A percentile compares a stretch with the other conserved stretches of the same genome.
Conservation (phyloP, 345 rosid genomes). For the Pugionium cornutum region DNA sequence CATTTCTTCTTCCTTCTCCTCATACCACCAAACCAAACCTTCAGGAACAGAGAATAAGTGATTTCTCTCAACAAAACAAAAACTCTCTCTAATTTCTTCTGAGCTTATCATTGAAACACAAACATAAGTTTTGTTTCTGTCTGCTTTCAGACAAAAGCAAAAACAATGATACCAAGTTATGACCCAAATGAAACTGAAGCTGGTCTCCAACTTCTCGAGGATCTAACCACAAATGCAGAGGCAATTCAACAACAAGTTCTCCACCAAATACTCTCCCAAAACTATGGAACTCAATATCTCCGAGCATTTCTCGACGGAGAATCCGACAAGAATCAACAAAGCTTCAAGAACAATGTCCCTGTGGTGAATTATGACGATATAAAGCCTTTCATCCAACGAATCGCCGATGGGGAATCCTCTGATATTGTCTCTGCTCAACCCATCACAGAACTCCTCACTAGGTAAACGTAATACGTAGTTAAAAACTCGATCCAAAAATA, state of each 20-base stretch:
- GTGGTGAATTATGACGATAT: conserved; percentile 83
- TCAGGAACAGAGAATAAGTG: conserved; percentile 31
- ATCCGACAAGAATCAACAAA: conserved; percentile 45
- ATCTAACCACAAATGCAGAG: conserved; percentile 64
- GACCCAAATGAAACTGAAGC: conserved; percentile 76
- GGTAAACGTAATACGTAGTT: conserved; percentile 42
- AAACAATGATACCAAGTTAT: conserved; percentile 60
- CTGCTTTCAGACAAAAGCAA: conserved; percentile 30
- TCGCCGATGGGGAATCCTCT: conserved; percentile 72
- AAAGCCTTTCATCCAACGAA: conserved; percentile 67
- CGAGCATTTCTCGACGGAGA: conserved; percentile 49
- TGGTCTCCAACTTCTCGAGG: conserved; percentile 72
- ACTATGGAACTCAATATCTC: conserved; percentile 68
- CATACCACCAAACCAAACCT: conserved; percentile 42
- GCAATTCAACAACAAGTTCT: conserved; percentile 61
- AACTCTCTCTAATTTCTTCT: neutral
- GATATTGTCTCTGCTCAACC: conserved; percentile 70
- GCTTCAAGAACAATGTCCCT: conserved; percentile 69
- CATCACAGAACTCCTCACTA: conserved; percentile 85
- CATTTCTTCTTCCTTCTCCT: conserved; percentile 41
- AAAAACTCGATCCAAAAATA: too few relatives aligned
- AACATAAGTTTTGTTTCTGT: conserved; percentile 27
- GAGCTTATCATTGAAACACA: conserved; percentile 36
- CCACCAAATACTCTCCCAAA: conserved; percentile 56
- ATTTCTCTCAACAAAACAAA: conserved; percentile 16